Conservation (phyloP, 495 filamentous ascomycete genomes). For the Immersiella caudata region DNA sequence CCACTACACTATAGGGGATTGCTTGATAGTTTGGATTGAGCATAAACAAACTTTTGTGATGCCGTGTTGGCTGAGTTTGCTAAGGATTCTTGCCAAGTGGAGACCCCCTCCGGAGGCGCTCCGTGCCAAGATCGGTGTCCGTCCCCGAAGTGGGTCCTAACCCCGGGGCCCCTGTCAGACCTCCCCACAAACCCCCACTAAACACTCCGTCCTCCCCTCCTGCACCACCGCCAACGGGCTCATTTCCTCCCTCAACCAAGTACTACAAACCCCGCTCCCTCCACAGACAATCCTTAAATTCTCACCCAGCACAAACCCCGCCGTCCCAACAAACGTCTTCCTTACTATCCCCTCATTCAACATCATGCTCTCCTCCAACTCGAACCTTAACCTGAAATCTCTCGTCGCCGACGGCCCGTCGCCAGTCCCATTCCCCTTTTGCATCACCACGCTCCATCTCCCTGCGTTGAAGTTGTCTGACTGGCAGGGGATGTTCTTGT, state of each 20-base stretch:
- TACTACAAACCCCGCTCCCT: slow-evolving; percentile 27
- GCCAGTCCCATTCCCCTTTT: neutral
- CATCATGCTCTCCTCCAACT: slow-evolving; percentile 3
- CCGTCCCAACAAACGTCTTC: slow-evolving; percentile 15
- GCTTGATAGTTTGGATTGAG: no score
- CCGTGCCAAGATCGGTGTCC: no score
- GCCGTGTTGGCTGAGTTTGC: no score
- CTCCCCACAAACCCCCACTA: no score
- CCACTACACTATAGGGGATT: no score
- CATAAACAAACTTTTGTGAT: no score
- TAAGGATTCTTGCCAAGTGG: no score
- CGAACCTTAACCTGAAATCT: slow-evolving; percentile 26
- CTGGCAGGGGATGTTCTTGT: slow-evolving; percentile 16
- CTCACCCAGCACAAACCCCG: slow-evolving; percentile 19
- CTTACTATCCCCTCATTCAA: slow-evolving; percentile 12
- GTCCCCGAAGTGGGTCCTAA: no score
- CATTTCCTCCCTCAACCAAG: slow-evolving; percentile 26
- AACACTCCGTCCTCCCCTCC: no score
- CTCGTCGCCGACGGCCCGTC: slow-evolving; percentile 18
- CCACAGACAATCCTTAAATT: slow-evolving; percentile 25
- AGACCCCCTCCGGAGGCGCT: no score
- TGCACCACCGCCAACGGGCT: neutral
- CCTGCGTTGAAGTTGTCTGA: slow-evolving; percentile 9
- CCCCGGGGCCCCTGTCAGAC: no score
- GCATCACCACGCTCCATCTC: slow-evolving; percentile 26